These are phyloP conservation scores for Metschnikowia cubensis DNA, from an alignment of 805 yeast species.

Conservation along the genomic window DNA sequence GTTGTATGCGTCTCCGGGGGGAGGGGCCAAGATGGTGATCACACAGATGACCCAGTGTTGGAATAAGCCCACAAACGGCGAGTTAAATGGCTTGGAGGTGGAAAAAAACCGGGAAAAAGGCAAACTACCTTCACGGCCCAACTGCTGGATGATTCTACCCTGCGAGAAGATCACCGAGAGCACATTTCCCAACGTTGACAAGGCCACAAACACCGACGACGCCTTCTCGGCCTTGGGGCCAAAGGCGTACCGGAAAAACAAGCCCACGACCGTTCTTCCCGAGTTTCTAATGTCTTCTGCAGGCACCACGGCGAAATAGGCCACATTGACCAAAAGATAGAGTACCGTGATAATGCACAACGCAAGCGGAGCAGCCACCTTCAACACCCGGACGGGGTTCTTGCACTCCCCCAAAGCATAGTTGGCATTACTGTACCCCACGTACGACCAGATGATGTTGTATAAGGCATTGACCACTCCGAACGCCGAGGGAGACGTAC, in stretches of 20 bases:
- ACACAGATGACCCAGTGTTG: conserved; percentile 77
- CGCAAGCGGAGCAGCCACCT: conserved; percentile 72
- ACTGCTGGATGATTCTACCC: conserved; percentile 74
- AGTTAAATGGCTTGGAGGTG: conserved; percentile 62
- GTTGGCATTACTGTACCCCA: conserved; percentile 80
- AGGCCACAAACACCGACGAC: conserved; percentile 73
- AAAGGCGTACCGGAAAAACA: conserved; percentile 69
- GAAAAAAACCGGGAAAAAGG: conserved; percentile 75
- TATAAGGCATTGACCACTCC: conserved; percentile 73
- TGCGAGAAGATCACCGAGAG: conserved; percentile 77
- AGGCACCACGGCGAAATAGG: conserved; percentile 81
- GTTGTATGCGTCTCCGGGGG: conserved; percentile 85
- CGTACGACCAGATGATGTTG: conserved; percentile 80
- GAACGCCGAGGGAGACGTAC: conserved; percentile 53
- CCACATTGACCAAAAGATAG: conserved; percentile 72
- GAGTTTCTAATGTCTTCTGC: conserved; percentile 54
- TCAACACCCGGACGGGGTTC: conserved; percentile 67
- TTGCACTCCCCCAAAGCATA: conserved; percentile 78
- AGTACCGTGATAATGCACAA: conserved; percentile 56
- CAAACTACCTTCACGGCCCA: conserved; percentile 77
- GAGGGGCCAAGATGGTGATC: conserved; percentile 66
- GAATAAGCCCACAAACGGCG: conserved; percentile 70
- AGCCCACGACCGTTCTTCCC: conserved; percentile 70
- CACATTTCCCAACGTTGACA: conserved; percentile 79
- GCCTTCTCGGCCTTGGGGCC: conserved; percentile 68